A percentile compares a stretch with the other conserved stretches of the same genome.
phyloP scores from a whole-genome alignment of 345 rosid species.

The Camelina sativa region DNA sequence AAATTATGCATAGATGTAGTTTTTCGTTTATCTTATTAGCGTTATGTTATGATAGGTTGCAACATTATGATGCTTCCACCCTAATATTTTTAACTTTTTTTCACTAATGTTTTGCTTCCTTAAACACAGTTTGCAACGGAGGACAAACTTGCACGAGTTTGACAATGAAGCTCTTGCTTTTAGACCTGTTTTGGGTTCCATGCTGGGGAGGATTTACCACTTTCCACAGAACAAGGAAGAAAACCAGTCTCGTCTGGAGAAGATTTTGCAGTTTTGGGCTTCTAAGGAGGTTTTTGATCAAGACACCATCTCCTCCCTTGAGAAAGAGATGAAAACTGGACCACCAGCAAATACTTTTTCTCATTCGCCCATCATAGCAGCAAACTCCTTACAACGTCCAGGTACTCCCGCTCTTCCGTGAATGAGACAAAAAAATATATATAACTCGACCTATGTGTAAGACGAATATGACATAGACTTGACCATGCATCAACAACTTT shows the following conservation, averaged over 20 bases:
- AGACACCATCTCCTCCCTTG: conserved; percentile 76
- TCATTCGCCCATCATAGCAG: conserved; percentile 59
- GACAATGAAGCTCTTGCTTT: conserved; percentile 97
- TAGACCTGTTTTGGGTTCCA: conserved; percentile 82
- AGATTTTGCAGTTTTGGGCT: conserved; percentile 94
- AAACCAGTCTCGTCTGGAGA: conserved; percentile 85
- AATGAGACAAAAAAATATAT: conserved; percentile 7
- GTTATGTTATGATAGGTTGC: neutral
- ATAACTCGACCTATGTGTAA: conserved; percentile 3
- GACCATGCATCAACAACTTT: conserved; percentile 17
- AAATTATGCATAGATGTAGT: neutral
- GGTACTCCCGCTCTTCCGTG: conserved; percentile 32
- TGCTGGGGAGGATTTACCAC: conserved; percentile 90
- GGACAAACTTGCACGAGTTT: conserved; percentile 73
- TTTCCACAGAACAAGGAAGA: conserved; percentile 84
- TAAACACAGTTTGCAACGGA: conserved; percentile 78
- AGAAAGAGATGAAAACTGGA: conserved; percentile 87
- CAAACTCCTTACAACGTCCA: conserved; percentile 49
- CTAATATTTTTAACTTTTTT: neutral
- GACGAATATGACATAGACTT: conserved; percentile 4
- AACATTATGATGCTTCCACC: conserved; percentile 24
- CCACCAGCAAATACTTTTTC: conserved; percentile 57
- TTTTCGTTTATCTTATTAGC: neutral
- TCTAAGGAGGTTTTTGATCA: conserved; percentile 93
- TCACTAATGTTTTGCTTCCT: conserved; percentile 19